Evolutionary conservation across 495 filamentous ascomycete genomes (phyloP).

Genomic region (Aspergillus kassunensis): DNA sequence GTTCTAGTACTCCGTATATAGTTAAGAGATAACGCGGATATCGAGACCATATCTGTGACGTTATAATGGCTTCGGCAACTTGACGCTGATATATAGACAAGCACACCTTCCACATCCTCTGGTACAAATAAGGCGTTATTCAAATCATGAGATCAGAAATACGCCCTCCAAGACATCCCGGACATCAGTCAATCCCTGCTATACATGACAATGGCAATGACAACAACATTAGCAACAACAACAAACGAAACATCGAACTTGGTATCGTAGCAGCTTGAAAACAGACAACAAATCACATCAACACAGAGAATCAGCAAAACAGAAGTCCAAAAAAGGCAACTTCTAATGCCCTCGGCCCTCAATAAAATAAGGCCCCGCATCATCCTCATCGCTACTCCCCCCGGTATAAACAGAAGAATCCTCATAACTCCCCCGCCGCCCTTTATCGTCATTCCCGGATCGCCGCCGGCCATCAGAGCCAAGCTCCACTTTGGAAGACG

Average conservation of each 20-base stretch:
- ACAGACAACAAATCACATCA: conserved; percentile 8
- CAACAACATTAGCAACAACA: background rate
- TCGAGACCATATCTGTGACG: too few relatives aligned
- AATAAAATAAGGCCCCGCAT: conserved; percentile 30
- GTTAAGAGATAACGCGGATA: too few relatives aligned
- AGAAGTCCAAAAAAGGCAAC: background rate
- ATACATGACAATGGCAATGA: background rate
- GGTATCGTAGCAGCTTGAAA: conserved; percentile 19
- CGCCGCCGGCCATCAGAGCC: conserved; percentile 12
- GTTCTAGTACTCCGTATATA: too few relatives aligned
- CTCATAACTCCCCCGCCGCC: conserved; percentile 28
- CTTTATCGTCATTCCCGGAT: conserved; percentile 27
- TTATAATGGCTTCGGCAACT: too few relatives aligned
- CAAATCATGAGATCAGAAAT: background rate
- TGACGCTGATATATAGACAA: background rate
- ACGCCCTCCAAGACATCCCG: background rate
- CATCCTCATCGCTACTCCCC: conserved; percentile 34
- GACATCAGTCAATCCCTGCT: background rate
- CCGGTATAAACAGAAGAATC: conserved; percentile 33
- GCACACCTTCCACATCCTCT: background rate
- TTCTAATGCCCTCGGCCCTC: conserved; percentile 23
- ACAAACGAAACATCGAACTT: conserved; percentile 5
- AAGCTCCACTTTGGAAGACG: conserved; percentile 24
- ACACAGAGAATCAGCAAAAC: conserved; percentile 7
- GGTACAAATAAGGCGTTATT: background rate